Conservation (phyloP, 257 asterid species). For the Nyctanthes arbortristis region DNA sequence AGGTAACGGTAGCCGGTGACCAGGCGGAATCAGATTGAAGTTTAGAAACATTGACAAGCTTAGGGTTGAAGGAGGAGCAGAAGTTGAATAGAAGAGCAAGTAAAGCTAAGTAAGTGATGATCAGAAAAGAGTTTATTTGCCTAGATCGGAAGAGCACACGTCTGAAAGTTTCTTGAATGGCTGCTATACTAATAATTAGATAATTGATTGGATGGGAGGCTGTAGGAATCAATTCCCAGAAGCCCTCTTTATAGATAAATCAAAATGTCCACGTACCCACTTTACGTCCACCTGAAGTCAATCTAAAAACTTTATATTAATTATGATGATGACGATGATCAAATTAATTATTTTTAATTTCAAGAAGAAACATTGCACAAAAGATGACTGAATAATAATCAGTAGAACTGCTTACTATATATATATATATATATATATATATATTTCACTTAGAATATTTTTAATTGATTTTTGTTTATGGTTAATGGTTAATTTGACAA, state of each 20-base stretch:
- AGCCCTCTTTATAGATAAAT: conserved; percentile 38
- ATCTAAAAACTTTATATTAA: neutral
- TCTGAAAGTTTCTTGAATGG: too few species aligned
- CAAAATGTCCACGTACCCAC: conserved; percentile 2
- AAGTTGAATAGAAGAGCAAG: conserved; percentile 33
- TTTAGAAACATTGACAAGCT: conserved; percentile 40
- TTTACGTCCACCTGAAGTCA: conserved; percentile 15
- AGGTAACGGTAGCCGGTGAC: conserved; percentile 77
- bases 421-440: too few species aligned
- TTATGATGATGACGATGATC: neutral
- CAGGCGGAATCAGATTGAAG: conserved; percentile 42
- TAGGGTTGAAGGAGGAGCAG: conserved; percentile 60
- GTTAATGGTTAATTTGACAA: too few species aligned
- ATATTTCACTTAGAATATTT: too few species aligned
- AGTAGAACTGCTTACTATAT: too few species aligned
- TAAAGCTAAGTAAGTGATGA: conserved; percentile 32
- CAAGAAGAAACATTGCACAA: too few species aligned
- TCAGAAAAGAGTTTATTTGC: conserved; percentile 15
- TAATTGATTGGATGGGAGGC: neutral
- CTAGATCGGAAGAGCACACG: too few species aligned
- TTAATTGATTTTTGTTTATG: too few species aligned
- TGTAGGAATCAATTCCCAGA: too few species aligned
- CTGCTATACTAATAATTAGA: conserved; percentile 12
- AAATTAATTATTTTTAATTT: neutral
- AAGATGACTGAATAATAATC: too few species aligned